Conservation (phyloP, 2,329 filamentous ascomycete species). For the Sphaerostilbella broomeana region DNA sequence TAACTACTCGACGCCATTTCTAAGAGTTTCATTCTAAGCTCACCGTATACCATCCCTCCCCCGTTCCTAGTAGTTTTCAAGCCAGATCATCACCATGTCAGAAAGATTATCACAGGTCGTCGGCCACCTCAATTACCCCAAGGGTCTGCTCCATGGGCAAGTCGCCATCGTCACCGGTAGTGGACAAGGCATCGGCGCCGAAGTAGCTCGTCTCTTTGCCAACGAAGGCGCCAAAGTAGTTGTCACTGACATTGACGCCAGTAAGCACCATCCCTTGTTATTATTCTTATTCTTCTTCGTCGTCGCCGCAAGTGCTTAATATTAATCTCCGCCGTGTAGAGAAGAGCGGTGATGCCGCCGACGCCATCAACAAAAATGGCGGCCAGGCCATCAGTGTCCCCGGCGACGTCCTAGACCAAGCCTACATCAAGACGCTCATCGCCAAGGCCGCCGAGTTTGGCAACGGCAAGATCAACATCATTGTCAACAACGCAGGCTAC, state of each 20-base stretch:
- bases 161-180: constrained; percentile 82
- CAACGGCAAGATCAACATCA: constrained; percentile 79
- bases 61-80: no score
- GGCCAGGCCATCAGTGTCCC: constrained; percentile 65
- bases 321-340: constrained; percentile 33
- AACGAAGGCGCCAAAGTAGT: constrained; percentile 84
- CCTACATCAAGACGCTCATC: constrained; percentile 67
- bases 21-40: no score
- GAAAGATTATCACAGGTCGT: constrained; percentile 65
- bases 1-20: no score
- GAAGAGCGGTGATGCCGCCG: constrained; percentile 62
- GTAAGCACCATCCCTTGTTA: constrained; percentile 36
- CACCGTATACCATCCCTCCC: no score
- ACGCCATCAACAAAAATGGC: constrained; percentile 60
- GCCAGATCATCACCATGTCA: constrained; percentile 31
- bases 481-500: constrained; percentile 88
- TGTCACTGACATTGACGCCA: constrained; percentile 72
- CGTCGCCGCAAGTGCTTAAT: no score
- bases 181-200: constrained; percentile 83
- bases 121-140: constrained; percentile 74
- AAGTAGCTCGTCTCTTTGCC: constrained; percentile 73
- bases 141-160: constrained; percentile 71
- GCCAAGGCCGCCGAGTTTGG: constrained; percentile 73
- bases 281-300: not conserved
- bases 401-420: constrained; percentile 68